Base-by-base conservation (phyloP, 441 rosid species). In the Omphalea diandra region DNA sequence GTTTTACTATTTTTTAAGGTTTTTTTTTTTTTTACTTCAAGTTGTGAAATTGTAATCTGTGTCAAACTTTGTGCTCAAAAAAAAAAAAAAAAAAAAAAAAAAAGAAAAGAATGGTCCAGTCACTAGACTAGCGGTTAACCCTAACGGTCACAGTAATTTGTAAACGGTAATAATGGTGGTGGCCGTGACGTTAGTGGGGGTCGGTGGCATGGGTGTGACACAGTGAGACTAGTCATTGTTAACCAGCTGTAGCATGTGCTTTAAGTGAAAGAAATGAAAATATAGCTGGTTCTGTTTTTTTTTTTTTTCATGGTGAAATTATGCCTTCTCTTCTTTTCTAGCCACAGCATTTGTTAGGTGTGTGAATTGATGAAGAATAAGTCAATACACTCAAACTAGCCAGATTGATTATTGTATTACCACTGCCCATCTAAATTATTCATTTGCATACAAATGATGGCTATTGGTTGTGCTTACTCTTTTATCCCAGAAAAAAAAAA, bases 241-340 rank as follows among this genome's bases (percentile, higher is more conserved):
- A 26, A 66, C 22, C 57, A 66, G 68, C 54, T 36, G 55, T 7
- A 6, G 32, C 70, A 66, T 66, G 60, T 66, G 69, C 55, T 52
- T 43, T 7, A n/a, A 29, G 40, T 29, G 14, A 43, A 41, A 41
- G 10, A 46, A 3, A 46, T 46, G 4, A 46, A 3, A n/a, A n/a
- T n/a, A n/a, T n/a, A n/a, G n/a, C n/a, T n/a, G n/a, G n/a, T n/a
- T n/a, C n/a, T n/a, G n/a, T n/a, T n/a, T n/a, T 3, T 14, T 43
- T 46, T 46, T 46, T 46, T 46, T 20, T 15, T 46, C 50, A 15
- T 46, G 1, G 50, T 18, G 3, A 46, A 46, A 46, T 46, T 46
- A 46, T 17, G 50, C 22, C n/a, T n/a, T n/a, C n/a, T 46, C 17
- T 32, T 33, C 49, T 65, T 49, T 4, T n/a, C 6, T 22, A 50